Percentiles rank a stretch among this genome's conserved stretches.
Evolutionary conservation across 139 green algal species (phyloP).

Genomic region (Volvox africanus): DNA sequence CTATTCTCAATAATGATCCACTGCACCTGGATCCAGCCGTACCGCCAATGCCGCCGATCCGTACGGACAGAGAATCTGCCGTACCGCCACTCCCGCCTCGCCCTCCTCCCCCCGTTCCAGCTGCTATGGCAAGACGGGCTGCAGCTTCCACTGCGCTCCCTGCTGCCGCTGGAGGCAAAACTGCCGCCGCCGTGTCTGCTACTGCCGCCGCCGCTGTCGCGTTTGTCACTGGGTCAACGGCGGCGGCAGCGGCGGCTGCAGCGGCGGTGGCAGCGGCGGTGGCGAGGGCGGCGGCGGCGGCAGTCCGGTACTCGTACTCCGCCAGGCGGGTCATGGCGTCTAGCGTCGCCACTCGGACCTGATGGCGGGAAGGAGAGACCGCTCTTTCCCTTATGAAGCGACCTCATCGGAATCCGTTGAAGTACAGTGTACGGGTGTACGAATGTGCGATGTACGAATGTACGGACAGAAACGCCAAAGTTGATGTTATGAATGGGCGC

Average conservation of each 20-base stretch:
- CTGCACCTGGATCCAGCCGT: neutral
- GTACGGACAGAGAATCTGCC: slow-evolving; percentile 1
- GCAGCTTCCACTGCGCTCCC: neutral
- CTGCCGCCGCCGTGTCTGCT: neutral
- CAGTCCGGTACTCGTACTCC: neutral
- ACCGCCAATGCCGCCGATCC: slow-evolving; percentile 37
- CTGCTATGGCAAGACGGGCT: neutral
- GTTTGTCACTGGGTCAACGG: too few relatives aligned
- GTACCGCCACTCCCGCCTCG: neutral
- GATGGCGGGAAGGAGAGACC: neutral
- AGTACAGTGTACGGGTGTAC: too few relatives aligned
- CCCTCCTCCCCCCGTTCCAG: neutral
- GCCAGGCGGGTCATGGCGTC: slow-evolving; percentile 14
- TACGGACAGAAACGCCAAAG: too few relatives aligned
- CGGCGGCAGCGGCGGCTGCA: neutral
- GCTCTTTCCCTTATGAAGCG: too few relatives aligned
- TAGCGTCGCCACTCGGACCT: slow-evolving; percentile 19
- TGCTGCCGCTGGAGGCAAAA: neutral
- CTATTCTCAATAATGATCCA: too few relatives aligned
- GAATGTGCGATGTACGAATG: too few relatives aligned
- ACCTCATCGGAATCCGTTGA: too few relatives aligned
- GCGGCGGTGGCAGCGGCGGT: neutral
- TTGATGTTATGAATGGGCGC: too few relatives aligned
- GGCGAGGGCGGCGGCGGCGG: neutral
- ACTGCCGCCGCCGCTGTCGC: neutral